Conservation (phyloP, 1,139 yeast species). For the Yamadazyma diospyri region DNA sequence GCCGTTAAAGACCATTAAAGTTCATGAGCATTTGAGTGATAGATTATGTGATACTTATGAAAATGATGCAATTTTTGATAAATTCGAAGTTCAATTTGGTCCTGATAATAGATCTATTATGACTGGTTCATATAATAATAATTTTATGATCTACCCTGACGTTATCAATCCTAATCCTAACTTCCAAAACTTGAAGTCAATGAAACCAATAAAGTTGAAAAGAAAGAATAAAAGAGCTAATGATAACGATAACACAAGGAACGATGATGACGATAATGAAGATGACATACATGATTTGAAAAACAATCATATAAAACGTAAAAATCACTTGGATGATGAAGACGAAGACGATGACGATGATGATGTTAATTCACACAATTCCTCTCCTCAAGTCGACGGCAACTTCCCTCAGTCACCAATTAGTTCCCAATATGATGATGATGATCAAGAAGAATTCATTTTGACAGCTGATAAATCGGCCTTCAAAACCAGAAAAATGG, state of each 20-base stretch:
- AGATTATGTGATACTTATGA: slow-evolving; percentile 96
- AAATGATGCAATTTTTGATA: slow-evolving; percentile 97
- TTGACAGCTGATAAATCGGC: slow-evolving; percentile 98
- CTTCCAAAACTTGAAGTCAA: slow-evolving; percentile 7
- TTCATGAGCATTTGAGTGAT: slow-evolving; percentile 93
- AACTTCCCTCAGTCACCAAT: slow-evolving; percentile 35
- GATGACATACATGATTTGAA: slow-evolving; percentile 32
- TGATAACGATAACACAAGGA: slow-evolving; percentile 36
- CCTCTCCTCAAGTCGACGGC: slow-evolving; percentile 24
- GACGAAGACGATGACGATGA: slow-evolving; percentile 39
- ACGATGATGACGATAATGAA: slow-evolving; percentile 32
- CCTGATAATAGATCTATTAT: slow-evolving; percentile 91
- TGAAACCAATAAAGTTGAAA: slow-evolving; percentile 18
- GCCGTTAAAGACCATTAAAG: slow-evolving; percentile 90
- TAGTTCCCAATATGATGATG: slow-evolving; percentile 37
- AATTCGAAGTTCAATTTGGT: slow-evolving; percentile 92
- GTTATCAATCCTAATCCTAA: slow-evolving; percentile 38
- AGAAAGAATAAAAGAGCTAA: slow-evolving; percentile 27
- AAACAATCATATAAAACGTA: slow-evolving; percentile 21
- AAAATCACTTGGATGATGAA: slow-evolving; percentile 34
- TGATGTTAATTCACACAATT: slow-evolving; percentile 29
- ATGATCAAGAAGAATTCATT: slow-evolving; percentile 69
- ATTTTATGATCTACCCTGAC: slow-evolving; percentile 94
- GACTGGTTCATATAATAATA: slow-evolving; percentile 97
- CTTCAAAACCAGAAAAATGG: slow-evolving; percentile 71